Base-by-base conservation (phyloP, 495 filamentous ascomycete genomes). In the Podospora pseudoanserina region DNA sequence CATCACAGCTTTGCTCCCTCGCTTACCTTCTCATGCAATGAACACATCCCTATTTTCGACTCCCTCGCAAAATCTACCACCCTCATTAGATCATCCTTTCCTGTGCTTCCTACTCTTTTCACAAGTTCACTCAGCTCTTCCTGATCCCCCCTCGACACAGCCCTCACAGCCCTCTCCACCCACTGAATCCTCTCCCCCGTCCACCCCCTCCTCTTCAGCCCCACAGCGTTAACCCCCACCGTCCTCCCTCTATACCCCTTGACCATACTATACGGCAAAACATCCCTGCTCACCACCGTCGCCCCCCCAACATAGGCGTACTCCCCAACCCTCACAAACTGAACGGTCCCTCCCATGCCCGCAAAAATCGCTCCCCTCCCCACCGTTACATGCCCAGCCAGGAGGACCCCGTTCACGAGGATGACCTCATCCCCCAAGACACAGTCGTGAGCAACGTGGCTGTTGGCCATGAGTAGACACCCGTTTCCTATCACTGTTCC, bases 121-220 rank as follows among this genome's bases (percentile, higher is more conserved):
- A 56, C 16, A 0, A 56, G 19, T 20, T 56, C 54, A 5, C 54
- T 20, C 19, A 56, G 19, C 54, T 5, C 54, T 56, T 20, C 15
- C 19, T 56, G 6, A 15, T 56, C 54, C 4, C 54, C 11, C 54
- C 5, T 56, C 54, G 2, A 27, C 18, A 7, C 58, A 6, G 15
- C 13, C 23, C 5, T 23, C n/a, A 60, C 5, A 15, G 19, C 58
- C 58, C 26, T 30, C 5, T 23, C n/a, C 13, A 60, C 58, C 4
- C 18, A 3, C 23, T 60, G 6, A 4, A 60, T 60, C 27, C 58
- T 60, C 18, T 60, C 23, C 58, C 26, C n/a, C 23, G 68, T 69
- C 63, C 58, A 60, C 27, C 58, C 58, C 58, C 58, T 60, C 16
- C 58, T 60, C 23, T 23, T 60, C 58, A 60, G 15, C 5, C 58